Percentiles rank a stretch among this genome's conserved stretches.
Conservation (phyloP, 495 filamentous ascomycete genomes). For the Neurospora sp. region DNA sequence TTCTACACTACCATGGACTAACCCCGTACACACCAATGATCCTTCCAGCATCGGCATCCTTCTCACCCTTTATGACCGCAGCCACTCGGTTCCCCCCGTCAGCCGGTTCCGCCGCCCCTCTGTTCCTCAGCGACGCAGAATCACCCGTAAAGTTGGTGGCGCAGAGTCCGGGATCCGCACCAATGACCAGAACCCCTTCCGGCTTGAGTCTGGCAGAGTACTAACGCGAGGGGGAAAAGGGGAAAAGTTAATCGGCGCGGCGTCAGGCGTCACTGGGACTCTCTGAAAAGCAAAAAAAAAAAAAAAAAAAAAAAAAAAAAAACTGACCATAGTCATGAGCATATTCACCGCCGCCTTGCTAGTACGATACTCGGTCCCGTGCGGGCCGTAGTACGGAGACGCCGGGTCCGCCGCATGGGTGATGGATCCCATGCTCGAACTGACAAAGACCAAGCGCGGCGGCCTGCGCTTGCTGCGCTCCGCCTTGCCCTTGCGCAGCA, state of each 20-base stretch:
- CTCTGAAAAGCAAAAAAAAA: no score
- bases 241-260: neutral
- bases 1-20: neutral
- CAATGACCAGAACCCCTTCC: neutral
- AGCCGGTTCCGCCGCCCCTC: neutral
- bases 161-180: neutral
- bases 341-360: neutral
- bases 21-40: neutral
- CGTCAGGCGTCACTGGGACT: neutral
- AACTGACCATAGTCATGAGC: neutral
- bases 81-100: neutral
- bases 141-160: neutral
- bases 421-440: neutral
- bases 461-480: neutral
- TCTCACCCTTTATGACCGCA: neutral
- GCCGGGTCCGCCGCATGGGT: neutral
- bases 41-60: neutral
- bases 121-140: neutral
- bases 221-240: neutral
- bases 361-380: neutral
- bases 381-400: neutral
- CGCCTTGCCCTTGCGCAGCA: neutral
- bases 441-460: neutral
- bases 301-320: neutral
- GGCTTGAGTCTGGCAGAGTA: neutral